Base-by-base conservation (phyloP, 75 land plant species). In the Larix kaempferi region DNA sequence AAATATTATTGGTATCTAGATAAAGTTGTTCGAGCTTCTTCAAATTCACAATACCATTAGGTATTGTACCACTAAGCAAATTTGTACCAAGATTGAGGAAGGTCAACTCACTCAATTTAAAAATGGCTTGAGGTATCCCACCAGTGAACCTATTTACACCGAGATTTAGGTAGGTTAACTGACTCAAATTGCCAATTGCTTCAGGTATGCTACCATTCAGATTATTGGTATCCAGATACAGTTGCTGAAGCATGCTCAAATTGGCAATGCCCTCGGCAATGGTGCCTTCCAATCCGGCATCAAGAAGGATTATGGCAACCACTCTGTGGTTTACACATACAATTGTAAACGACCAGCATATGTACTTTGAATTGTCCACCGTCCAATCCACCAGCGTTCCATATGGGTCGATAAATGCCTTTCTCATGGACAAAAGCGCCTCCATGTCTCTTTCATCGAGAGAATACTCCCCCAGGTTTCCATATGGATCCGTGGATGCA, bases 61-160 rank as follows among this genome's bases (percentile, higher is more conserved):
- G 89, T 74, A 90, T 81, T 11, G 8, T 82, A 77, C 90, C 91
- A 29, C 21, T 22, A 19, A 90, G 64, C 35, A 35, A 58, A 64
- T 90, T 90, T 7, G 39, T 62, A 13, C 74, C 62, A 6, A 88
- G 3, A 22, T 29, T 71, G 2, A 90, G 54, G 23, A 13, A 44
- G 25, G 56, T 64, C 1, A 85, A 64, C 39, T 74, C n/a, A 4
- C 87, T 82, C 16, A 87, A 69, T 62, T 88, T 82, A 39, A 5
- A 79, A 8, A 82, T 19, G 10, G 84, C 54, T 0, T 65, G 21
- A 57, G 88, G 85, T n/a, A 88, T 71, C 16, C 25, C 19, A n/a
- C 82, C 89, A 29, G 89, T 78, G 1, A 87, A 59, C 1, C 37
- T 58, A 64, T 84, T 89, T 29, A 1, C 11, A 29, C 44, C 59